Base-by-base conservation (phyloP, 306 rosid species). In the Parietaria judaica region DNA sequence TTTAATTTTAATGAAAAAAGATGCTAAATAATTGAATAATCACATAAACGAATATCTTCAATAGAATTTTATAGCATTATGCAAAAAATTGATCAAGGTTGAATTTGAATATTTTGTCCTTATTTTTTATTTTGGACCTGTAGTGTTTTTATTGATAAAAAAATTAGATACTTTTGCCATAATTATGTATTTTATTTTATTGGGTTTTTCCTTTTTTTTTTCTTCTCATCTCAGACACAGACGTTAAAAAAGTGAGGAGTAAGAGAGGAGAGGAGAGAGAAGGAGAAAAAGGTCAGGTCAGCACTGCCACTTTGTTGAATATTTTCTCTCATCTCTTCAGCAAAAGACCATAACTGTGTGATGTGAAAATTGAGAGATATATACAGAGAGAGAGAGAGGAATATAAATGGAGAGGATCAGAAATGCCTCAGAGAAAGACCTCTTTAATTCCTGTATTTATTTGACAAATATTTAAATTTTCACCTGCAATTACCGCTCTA, bases 351-450 rank as follows among this genome's bases (percentile, higher is more conserved):
- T 72, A 64, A 78, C 72, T 65, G 73, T 67, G 70, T 78, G 78
- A 80, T 76, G 81, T 76, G 80, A 83, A 70, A 73, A 55, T 66
- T 58, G 66, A 73, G 10, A 17, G 14, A 65, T 63, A 61, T 36
- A 51, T 64, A 62, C 56, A 45, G 63, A 50, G 35, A 37, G 11
- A 9, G 36, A 53, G 71, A 62, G 14, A 65, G 66, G 64, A 49
- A 51, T 67, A 62, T 63, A 45, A 66, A 50, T 39, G 44, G 11
- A 9, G 45, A 57, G 71, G 52, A 44, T 41, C 63, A 45, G 63
- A 63, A 58, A 64, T 58, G 51, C 8, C 53, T 49, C 15, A 63
- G 50, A 17, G 59, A 39, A 23, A 58, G 53, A 67, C 72, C 64
- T 44, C 57, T 66, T 78, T 66, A 49, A 49, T 49, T 49, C 13